Conservation (phyloP, 2,329 filamentous ascomycete genomes). For the Verticillium alfalfae region DNA sequence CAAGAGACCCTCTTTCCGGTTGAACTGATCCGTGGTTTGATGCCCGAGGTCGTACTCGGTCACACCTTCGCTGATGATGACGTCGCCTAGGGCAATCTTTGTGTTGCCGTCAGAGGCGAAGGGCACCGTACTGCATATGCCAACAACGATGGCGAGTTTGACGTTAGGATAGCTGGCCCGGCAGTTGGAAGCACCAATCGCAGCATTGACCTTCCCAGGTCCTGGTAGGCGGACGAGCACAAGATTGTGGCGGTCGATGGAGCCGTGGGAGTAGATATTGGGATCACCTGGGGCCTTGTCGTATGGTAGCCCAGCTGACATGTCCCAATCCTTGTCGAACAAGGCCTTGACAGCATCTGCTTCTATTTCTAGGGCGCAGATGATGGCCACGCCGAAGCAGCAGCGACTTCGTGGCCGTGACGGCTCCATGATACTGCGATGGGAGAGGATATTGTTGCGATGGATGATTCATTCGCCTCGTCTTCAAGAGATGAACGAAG, state of each 20-base stretch:
- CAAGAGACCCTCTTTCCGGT: slow-evolving; percentile 13
- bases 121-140: slow-evolving; percentile 21
- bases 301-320: slow-evolving; percentile 4
- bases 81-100: slow-evolving; percentile 19
- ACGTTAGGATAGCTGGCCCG: slow-evolving; percentile 12
- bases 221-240: slow-evolving; percentile 21
- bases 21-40: slow-evolving; percentile 13
- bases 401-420: neutral
- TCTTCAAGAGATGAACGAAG: no score
- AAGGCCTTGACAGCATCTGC: slow-evolving; percentile 11
- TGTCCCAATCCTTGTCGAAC: slow-evolving; percentile 13
- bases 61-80: slow-evolving; percentile 20
- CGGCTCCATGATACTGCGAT: no score
- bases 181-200: slow-evolving; percentile 10
- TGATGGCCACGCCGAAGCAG: neutral
- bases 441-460: no score
- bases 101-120: neutral
- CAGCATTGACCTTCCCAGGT: slow-evolving; percentile 18
- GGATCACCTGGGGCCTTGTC: slow-evolving; percentile 18
- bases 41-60: slow-evolving; percentile 23
- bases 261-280: slow-evolving; percentile 19
- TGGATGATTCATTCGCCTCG: no score
- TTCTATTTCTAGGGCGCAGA: slow-evolving; percentile 11
- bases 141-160: slow-evolving; percentile 14
- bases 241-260: slow-evolving; percentile 18